Conservation (phyloP, 768 basidiomycete species). For the Mycena albidolilacea region DNA sequence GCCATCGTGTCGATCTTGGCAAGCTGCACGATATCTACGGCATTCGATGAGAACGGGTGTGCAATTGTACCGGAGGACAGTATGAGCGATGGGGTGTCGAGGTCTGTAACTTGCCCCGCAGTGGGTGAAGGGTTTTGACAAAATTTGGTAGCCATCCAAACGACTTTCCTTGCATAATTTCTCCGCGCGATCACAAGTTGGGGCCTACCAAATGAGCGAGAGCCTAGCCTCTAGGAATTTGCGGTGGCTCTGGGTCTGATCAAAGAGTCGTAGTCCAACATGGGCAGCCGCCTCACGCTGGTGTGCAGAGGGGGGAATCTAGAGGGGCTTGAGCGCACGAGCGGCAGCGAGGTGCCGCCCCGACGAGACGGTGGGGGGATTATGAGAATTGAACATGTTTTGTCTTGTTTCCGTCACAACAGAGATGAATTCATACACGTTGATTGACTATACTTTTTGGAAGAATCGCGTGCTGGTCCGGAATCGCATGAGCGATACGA, state of each 20-base stretch:
- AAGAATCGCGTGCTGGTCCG: conserved; percentile 25
- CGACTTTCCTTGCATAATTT: conserved; percentile 21
- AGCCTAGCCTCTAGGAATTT: conserved; percentile 55
- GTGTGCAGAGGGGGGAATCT: conserved; percentile 65
- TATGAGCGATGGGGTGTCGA: conserved; percentile 33
- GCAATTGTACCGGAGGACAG: conserved; percentile 26
- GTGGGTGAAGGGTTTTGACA: background rate
- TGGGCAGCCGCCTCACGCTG: conserved; percentile 68
- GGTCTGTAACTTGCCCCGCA: conserved; percentile 7
- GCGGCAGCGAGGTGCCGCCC: conserved; percentile 60
- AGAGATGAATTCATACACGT: background rate
- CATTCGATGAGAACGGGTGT: conserved; percentile 41
- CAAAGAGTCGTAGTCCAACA: conserved; percentile 64
- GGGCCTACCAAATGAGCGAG: no score
- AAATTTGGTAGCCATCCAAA: conserved; percentile 20
- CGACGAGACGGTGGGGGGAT: conserved; percentile 56
- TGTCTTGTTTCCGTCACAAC: background rate
- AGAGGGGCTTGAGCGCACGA: conserved; percentile 65
- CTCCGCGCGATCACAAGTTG: conserved; percentile 4
- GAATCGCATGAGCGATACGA: conserved; percentile 36
- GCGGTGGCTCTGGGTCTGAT: conserved; percentile 60
- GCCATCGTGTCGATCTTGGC: conserved; percentile 41
- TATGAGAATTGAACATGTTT: conserved; percentile 38
- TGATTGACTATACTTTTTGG: conserved; percentile 21
- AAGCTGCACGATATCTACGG: conserved; percentile 38